A percentile compares a stretch with the other conserved stretches of the same genome.
Conservation (phyloP, 2,329 filamentous ascomycete genomes). For the Trichoderma koningiopsis region DNA sequence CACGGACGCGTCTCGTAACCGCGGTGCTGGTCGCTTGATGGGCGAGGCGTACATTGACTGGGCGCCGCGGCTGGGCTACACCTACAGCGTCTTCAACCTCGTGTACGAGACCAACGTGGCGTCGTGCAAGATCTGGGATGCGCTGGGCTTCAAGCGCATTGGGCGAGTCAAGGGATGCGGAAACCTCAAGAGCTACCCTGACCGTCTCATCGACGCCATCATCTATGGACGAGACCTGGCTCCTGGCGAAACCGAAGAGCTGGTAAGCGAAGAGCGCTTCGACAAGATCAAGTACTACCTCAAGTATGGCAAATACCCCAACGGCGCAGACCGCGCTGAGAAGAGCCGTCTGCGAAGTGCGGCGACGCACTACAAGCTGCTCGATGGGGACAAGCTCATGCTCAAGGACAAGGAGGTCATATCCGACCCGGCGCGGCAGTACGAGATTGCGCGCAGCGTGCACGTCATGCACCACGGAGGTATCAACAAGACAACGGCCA, state of each 20-base stretch:
- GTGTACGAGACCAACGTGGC: conserved; percentile 94
- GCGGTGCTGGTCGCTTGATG: conserved; percentile 74
- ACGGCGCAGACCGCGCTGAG: conserved; percentile 89
- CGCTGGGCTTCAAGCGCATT: conserved; percentile 88
- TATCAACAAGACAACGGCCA: conserved; percentile 97
- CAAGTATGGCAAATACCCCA: conserved; percentile 90
- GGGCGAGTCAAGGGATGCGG: conserved; percentile 76
- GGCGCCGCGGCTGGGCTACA: conserved; percentile 80
- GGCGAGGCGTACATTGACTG: conserved; percentile 76
- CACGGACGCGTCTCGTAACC: conserved; percentile 71
- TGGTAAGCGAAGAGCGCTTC: conserved; percentile 92
- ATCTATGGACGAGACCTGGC: conserved; percentile 71
- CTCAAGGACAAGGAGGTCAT: conserved; percentile 98
- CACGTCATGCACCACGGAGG: conserved; percentile 80
- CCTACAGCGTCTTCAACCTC: conserved; percentile 90
- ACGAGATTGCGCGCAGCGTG: conserved; percentile 79
- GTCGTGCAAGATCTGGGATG: conserved; percentile 89
- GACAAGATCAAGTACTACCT: conserved; percentile 98
- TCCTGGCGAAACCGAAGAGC: conserved; percentile 69
- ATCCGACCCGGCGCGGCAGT: conserved; percentile 84
- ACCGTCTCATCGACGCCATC: conserved; percentile 71
- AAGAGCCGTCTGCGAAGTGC: conserved; percentile 93
- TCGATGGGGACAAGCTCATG: conserved; percentile 80
- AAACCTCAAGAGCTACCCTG: conserved; percentile 68
- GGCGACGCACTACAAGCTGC: conserved; percentile 90